Evolutionary conservation across 2,329 filamentous ascomycete species (phyloP), one percentile per base, ranked within the genome.

Genomic region (Cladophialophora immunda): DNA sequence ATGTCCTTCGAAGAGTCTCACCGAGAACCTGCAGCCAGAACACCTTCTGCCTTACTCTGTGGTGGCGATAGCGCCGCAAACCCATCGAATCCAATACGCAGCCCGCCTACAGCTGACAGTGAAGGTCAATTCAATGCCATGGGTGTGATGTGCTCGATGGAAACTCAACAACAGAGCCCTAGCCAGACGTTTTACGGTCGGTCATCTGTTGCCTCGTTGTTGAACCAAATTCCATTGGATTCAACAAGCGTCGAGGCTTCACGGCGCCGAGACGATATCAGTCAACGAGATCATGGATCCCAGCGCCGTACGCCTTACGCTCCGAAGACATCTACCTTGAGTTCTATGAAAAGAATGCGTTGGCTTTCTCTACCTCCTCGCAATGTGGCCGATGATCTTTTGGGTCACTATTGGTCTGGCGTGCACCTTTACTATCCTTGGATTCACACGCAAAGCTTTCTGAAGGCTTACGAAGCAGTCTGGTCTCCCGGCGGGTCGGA

Each of bases 341-440:
- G 22, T 9, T 13, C 55, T n/a, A 5, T 17, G 38, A 36, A 19
- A 19, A 34, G 22, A 17, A 32, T 32, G n/a, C 55, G 9, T 13
- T 36, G 15, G 30, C 25, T 36, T 32, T 36, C 55, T 17, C 55
- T 58, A 6, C 55, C 55, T 19, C 55, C 55, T 19, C 55, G 55
- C 19, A 19, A n/a, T 19, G 29, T 58, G 19, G 55, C 55, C 9
- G 55, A 58, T 19, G 30, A 58, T 15, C 55, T 58, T n/a, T 19
- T 58, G 30, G 32, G 27, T 38, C 55, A 36, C 7, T 58, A 58
- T 27, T 58, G 30, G 30, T 19, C 55, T 36, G 30, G 30, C 55
- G 30, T 34, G 27, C 55, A 58, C 27, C 27, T 34, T 13, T 58
- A 36, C 27, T 58, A 58, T 38, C 55, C 55, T 17, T 58, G 55